Evolutionary conservation across 2,329 filamentous ascomycete species (phyloP).

Genomic region (Thielaviopsis euricoi): DNA sequence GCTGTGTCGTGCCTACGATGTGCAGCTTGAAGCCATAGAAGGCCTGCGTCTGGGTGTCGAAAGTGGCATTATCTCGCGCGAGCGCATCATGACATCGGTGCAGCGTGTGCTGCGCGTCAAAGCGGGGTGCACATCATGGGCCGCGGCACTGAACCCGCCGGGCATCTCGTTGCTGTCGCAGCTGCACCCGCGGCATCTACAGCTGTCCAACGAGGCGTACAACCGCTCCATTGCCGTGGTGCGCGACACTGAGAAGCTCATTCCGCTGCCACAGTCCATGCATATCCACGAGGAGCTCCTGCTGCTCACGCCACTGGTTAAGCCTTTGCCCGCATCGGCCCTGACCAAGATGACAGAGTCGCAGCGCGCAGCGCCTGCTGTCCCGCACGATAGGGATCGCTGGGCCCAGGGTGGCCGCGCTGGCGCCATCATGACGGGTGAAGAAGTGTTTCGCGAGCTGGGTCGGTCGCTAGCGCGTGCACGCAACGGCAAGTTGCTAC

Average conservation of each 20-base stretch:
- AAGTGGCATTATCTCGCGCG: constrained; percentile 71
- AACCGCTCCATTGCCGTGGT: constrained; percentile 88
- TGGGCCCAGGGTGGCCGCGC: constrained; percentile 17
- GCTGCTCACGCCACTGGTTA: constrained; percentile 74
- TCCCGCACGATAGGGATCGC: constrained; percentile 6
- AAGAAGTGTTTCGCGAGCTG: constrained; percentile 80
- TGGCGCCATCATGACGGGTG: constrained; percentile 67
- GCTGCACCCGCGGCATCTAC: constrained; percentile 67
- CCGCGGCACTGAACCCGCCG: constrained; percentile 73
- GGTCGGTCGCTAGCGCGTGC: constrained; percentile 76
- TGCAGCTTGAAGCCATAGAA: constrained; percentile 81
- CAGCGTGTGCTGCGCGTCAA: constrained; percentile 68
- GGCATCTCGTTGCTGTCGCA: constrained; percentile 62
- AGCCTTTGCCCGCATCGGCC: constrained; percentile 78
- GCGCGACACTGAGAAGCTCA: constrained; percentile 66
- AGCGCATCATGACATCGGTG: constrained; percentile 66
- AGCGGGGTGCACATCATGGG: constrained; percentile 73
- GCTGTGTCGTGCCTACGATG: constrained; percentile 71
- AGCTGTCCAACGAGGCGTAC: constrained; percentile 71
- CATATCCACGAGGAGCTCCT: constrained; percentile 79
- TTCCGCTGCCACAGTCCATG: constrained; percentile 69
- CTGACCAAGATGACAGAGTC: constrained; percentile 34
- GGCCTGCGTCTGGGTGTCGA: constrained; percentile 80
- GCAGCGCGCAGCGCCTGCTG: constrained; percentile 16
- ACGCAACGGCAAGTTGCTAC: constrained; percentile 69